phyloP scores from a whole-genome alignment of 441 rosid genomes.

The Dalechampia spathulata region DNA sequence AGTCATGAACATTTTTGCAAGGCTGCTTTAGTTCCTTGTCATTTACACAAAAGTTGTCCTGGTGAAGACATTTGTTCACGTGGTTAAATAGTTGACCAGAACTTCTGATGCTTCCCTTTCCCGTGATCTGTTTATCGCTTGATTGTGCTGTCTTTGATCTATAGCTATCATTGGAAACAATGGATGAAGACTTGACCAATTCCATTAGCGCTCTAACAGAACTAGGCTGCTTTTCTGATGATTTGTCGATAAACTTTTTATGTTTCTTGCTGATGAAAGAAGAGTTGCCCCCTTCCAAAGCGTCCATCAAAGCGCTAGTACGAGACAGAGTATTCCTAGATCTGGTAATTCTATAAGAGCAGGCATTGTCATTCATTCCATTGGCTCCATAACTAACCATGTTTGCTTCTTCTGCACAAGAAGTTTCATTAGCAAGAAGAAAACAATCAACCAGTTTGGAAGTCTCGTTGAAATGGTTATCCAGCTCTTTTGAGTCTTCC shows the following conservation, averaged over 20 bases:
- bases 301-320: too few relatives aligned
- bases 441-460: conserved; percentile 1
- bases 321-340: conserved; percentile 29
- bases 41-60: too few relatives aligned
- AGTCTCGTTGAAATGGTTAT: background rate
- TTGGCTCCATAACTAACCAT: conserved; percentile 21
- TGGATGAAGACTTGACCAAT: conserved; percentile 22
- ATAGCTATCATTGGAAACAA: conserved; percentile 19
- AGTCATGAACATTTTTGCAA: too few relatives aligned
- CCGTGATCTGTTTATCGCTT: conserved; percentile 26
- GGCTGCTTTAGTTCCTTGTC: too few relatives aligned
- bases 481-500: background rate
- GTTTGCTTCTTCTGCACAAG: conserved; percentile 20
- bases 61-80: conserved; percentile 21
- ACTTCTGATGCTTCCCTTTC: conserved; percentile 25
- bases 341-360: conserved; percentile 32
- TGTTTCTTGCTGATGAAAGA: conserved; percentile 20
- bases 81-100: conserved; percentile 22
- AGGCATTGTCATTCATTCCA: conserved; percentile 25
- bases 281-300: too few relatives aligned
- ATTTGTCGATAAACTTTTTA: conserved; percentile 17
- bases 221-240: conserved; percentile 10
- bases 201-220: conserved; percentile 11
- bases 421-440: conserved; percentile 8
- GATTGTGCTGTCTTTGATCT: conserved; percentile 22